Evolutionary conservation across 2,329 filamentous ascomycete species (phyloP).

Genomic region (Talaromyces sp.): DNA sequence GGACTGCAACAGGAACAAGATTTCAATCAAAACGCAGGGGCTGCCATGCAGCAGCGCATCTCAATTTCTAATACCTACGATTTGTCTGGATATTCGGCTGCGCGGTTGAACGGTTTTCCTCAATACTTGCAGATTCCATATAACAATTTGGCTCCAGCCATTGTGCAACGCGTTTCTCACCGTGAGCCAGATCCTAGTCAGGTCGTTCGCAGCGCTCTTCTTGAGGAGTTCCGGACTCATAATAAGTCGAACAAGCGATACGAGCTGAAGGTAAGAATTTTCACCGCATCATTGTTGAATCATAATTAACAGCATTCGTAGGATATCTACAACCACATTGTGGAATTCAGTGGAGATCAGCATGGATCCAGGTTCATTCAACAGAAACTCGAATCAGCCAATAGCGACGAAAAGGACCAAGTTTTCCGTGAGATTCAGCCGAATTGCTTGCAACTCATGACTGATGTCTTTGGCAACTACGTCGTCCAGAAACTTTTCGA

Average conservation of each 20-base stretch:
- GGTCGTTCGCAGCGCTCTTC: slow-evolving; percentile 62
- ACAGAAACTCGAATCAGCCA: slow-evolving; percentile 82
- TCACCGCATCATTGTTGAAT: background rate
- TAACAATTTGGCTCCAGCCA: slow-evolving; percentile 25
- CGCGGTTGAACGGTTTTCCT: slow-evolving; percentile 31
- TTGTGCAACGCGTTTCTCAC: slow-evolving; percentile 40
- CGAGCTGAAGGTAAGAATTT: slow-evolving; percentile 65
- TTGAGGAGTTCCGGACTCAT: slow-evolving; percentile 74
- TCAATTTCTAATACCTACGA: slow-evolving; percentile 32
- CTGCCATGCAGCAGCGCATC: slow-evolving; percentile 27
- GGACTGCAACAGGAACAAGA: slow-evolving; percentile 44
- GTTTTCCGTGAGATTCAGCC: slow-evolving; percentile 82
- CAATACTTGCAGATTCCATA: slow-evolving; percentile 35
- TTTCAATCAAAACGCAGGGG: slow-evolving; percentile 23
- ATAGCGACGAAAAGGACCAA: slow-evolving; percentile 90
- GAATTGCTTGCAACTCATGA: slow-evolving; percentile 85
- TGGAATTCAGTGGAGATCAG: slow-evolving; percentile 94
- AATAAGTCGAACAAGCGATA: slow-evolving; percentile 68
- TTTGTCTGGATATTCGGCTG: slow-evolving; percentile 27
- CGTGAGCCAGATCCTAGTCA: slow-evolving; percentile 57
- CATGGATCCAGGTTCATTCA: slow-evolving; percentile 95
- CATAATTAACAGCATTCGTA: slow-evolving; percentile 27
- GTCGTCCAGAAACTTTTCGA: slow-evolving; percentile 98
- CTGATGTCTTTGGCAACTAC: slow-evolving; percentile 95
- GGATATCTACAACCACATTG: slow-evolving; percentile 81